Evolutionary conservation across 495 filamentous ascomycete genomes (phyloP), one percentile per base, ranked within the genome.

Genomic region (Apiosordaria backusii): DNA sequence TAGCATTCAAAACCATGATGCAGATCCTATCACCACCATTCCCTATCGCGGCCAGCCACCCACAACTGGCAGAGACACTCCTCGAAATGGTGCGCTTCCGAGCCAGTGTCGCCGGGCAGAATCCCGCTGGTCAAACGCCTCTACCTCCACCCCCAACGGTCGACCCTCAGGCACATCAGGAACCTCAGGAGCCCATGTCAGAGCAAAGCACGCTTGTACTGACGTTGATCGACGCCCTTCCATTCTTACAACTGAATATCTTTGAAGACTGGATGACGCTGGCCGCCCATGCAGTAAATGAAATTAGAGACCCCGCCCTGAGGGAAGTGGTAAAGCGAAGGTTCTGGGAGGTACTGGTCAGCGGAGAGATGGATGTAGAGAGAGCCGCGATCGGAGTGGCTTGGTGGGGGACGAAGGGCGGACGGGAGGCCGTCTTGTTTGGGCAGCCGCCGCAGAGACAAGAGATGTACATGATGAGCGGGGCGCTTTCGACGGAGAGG

Each of bases 291-390:
- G 78, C 93, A 15, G 76, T 96, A 53, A 87, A 89, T 66, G 70
- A 67, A 0, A 84, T 97, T 60, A 70, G 78, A 1, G 88, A 92
- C 64, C 75, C 80, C 0, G 70, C 71, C 4, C 88, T 93, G 83
- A 82, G 88, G 40, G 82, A 87, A 29, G 73, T 79, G n/a, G 90
- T 88, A 61, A 86, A 87, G 68, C 83, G 86, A 68, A 82, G 93
- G 58, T 91, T 97, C 75, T 97, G 93, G 92, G 87, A 97, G 60
- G 83, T 92, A 1, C 67, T 98, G 53, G 88, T 88, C 24, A 86
- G 84, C 66, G 93, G 94, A 7, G 93, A 97, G 78, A 94, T 97
- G 89, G 93, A 97, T 79, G 86, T 96, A 58, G 91, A 96, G 70
- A 82, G 92, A 25, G 88, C 91, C 10, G 87, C 89, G 59, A 81